phyloP scores from a whole-genome alignment of 2,329 filamentous ascomycete genomes.

The Pseudogymnoascus sp. region DNA sequence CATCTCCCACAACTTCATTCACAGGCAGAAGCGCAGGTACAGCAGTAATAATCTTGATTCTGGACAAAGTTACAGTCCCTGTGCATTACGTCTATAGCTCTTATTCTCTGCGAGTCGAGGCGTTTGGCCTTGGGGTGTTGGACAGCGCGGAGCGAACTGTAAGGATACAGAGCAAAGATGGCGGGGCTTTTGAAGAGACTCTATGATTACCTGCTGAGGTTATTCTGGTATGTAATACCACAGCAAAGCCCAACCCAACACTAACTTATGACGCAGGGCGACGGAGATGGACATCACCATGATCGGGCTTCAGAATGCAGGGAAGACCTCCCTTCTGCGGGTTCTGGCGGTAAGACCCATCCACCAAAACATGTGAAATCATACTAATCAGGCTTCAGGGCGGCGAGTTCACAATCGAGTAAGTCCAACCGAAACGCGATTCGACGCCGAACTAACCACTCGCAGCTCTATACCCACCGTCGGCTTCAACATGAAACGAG shows the following conservation, averaged over 20 bases:
- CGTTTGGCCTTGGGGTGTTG: background rate
- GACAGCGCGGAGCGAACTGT: background rate
- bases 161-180: conserved; percentile 48
- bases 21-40: background rate
- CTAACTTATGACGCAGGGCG: conserved; percentile 56
- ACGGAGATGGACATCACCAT: conserved; percentile 99
- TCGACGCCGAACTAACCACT: conserved; percentile 30
- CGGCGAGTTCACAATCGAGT: conserved; percentile 98
- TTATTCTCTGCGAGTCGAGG: background rate
- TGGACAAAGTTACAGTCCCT: background rate
- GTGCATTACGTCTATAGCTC: conserved; percentile 4
- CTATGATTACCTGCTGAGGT: conserved; percentile 96
- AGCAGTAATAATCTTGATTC: conserved; percentile 2
- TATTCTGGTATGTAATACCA: conserved; percentile 71
- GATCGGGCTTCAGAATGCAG: conserved; percentile 95
- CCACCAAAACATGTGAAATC: conserved; percentile 18
- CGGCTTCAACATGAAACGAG: conserved; percentile 97
- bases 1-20: background rate
- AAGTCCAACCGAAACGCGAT: conserved; percentile 40
- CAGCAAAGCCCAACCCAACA: background rate
- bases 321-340: conserved; percentile 89
- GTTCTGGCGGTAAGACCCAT: conserved; percentile 76
- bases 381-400: conserved; percentile 49
- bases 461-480: conserved; percentile 92
- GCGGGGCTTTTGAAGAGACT: conserved; percentile 85